Evolutionary conservation across 306 rosid species (phyloP), one percentile per base, ranked within the genome.

Genomic region (Prosopis cineraria): DNA sequence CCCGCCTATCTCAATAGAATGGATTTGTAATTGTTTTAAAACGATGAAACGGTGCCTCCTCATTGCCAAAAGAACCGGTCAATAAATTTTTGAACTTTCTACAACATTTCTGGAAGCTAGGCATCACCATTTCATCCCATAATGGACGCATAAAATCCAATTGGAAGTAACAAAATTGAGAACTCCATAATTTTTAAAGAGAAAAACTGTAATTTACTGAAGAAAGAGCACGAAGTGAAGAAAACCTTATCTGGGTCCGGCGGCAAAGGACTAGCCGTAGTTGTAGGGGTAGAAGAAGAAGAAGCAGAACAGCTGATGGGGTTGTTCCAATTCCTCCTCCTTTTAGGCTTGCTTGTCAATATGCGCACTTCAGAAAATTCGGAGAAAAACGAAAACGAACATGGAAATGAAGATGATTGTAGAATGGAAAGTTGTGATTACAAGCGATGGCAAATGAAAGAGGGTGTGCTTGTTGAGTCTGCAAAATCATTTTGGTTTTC

Each of bases 241-340:
- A 37, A 81, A 66, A 85, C 90, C 90, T 86, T 78, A 81, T 86
- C 87, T 58, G 87, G 87, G 75, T 83, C 77, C 25, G 87, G 83
- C 39, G 87, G 84, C 75, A 86, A 78, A 22, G 87, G 78, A 65
- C 68, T 17, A 10, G 74, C 68, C 45, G 70, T 0, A 20, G 83
- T 39, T 45, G 78, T 37, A 68, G 89, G 59, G 4, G 72, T 67
- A 60, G 71, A 37, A 66, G 70, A 36, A 25, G 64, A 55, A 74
- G 70, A 40, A 75, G 83, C 44, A 69, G 50, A 41, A 68, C 84
- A 71, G 31, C 48, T 45, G 8, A 63, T 19, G 17, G 31, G 17
- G 45, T 34, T 81, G 56, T 47, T 71, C 77, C 47, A 39, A 11
- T 43, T 78, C 78, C 78, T 83, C 73, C 82, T 79, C 70, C 83